Percentiles rank a stretch among this genome's conserved stretches.
phyloP scores from a whole-genome alignment of 441 rosid genomes.

The Erysimum pusillum region DNA sequence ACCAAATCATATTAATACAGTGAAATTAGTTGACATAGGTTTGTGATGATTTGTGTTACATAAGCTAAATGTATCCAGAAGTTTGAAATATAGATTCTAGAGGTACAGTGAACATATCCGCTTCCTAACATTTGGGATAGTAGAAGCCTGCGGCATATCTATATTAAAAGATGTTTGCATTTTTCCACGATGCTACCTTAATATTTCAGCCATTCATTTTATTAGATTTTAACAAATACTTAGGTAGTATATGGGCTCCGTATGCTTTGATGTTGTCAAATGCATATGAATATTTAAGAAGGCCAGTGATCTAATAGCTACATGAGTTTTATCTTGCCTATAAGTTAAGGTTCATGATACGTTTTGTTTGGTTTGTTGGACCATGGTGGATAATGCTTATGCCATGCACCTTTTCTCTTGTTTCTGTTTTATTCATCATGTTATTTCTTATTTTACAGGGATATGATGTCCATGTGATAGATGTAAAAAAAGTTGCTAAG shows the following conservation, averaged over 20 bases:
- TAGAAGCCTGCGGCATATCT: background rate
- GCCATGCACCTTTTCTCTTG: background rate
- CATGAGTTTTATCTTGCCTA: background rate
- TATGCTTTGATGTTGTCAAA: constrained; percentile 18
- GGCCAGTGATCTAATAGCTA: background rate
- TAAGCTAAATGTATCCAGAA: background rate
- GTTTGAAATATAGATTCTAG: constrained; percentile 1
- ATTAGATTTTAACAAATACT: background rate
- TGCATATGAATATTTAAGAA: background rate
- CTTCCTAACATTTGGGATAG: background rate
- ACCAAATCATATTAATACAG: background rate
- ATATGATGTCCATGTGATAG: constrained; percentile 83
- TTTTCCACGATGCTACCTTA: background rate
- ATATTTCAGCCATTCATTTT: background rate
- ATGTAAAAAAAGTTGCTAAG: constrained; percentile 88
- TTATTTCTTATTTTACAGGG: constrained; percentile 62
- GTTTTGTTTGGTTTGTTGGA: background rate
- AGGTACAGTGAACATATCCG: background rate
- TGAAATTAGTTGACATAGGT: constrained; percentile 11
- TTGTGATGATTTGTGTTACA: constrained; percentile 11
- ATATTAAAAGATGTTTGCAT: background rate
- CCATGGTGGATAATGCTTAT: background rate
- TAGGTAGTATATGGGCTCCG: background rate
- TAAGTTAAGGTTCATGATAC: constrained; percentile 10
- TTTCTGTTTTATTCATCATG: background rate